Conservation (phyloP, 176 grass and related monocot genomes). For the Aegilops longissima region DNA sequence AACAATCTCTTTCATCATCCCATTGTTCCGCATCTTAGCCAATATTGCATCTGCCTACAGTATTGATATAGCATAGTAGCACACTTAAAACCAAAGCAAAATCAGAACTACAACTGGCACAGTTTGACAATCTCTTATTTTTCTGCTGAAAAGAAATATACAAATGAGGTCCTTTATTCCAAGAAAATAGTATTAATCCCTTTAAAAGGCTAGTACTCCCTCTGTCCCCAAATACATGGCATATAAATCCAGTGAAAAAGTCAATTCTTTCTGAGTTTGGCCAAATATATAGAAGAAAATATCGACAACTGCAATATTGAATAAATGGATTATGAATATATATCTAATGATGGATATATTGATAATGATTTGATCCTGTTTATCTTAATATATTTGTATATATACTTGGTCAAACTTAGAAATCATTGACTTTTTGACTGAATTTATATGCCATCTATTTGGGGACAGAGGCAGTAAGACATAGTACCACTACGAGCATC, state of each 20-base stretch:
- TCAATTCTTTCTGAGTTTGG: too few species aligned
- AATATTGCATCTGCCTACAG: constrained; percentile 80
- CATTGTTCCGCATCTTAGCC: constrained; percentile 63
- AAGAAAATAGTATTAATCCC: background rate
- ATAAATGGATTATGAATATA: too few species aligned
- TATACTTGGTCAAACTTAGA: too few species aligned
- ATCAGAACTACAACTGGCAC: background rate
- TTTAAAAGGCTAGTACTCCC: background rate
- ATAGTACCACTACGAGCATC: background rate
- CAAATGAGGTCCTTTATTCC: background rate
- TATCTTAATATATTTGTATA: too few species aligned
- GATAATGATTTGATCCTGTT: too few species aligned
- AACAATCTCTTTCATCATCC: constrained; percentile 54
- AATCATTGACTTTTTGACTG: too few species aligned
- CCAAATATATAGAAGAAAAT: too few species aligned
- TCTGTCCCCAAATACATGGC: too few species aligned
- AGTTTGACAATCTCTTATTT: background rate
- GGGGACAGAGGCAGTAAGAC: background rate
- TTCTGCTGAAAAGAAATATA: background rate
- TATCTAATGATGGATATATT: too few species aligned
- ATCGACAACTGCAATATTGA: too few species aligned
- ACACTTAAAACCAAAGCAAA: background rate
- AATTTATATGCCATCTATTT: too few species aligned
- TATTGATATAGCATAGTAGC: background rate
- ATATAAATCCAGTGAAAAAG: too few species aligned